Conservation (phyloP, 2,329 filamentous ascomycete species). For the Acephala macrosclerotiorum region DNA sequence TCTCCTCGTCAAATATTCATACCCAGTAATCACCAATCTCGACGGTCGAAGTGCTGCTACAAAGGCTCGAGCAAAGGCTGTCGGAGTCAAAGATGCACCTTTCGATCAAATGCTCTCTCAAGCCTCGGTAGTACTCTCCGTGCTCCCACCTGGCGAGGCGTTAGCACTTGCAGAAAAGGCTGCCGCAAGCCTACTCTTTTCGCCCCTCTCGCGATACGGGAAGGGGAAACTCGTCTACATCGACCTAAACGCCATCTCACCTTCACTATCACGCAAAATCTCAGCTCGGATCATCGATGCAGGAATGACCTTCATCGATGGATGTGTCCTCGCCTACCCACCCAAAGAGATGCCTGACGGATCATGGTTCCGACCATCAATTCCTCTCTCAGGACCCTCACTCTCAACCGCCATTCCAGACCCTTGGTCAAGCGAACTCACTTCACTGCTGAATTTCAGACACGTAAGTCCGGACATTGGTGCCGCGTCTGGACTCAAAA, state of each 20-base stretch:
- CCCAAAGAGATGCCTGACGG: slow-evolving; percentile 42
- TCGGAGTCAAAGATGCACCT: slow-evolving; percentile 57
- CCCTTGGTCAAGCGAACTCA: slow-evolving; percentile 43
- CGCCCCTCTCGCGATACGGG: slow-evolving; percentile 34
- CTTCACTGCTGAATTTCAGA: slow-evolving; percentile 53
- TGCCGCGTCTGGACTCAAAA: slow-evolving; percentile 65
- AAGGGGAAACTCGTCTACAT: slow-evolving; percentile 56
- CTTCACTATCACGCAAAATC: slow-evolving; percentile 55
- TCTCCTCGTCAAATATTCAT: slow-evolving; percentile 59
- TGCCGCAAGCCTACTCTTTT: slow-evolving; percentile 48
- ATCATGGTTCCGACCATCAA: slow-evolving; percentile 41
- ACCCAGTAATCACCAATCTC: slow-evolving; percentile 61
- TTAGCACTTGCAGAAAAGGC: slow-evolving; percentile 63
- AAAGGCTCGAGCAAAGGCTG: slow-evolving; percentile 12
- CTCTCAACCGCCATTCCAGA: slow-evolving; percentile 42
- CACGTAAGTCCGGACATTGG: slow-evolving; percentile 57
- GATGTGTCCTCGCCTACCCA: slow-evolving; percentile 62
- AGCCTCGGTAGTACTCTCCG: slow-evolving; percentile 65
- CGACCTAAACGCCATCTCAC: slow-evolving; percentile 70
- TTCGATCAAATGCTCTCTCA: slow-evolving; percentile 52
- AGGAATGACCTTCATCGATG: slow-evolving; percentile 56
- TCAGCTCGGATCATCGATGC: slow-evolving; percentile 43
- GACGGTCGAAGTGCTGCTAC: slow-evolving; percentile 51
- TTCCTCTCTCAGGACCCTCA: slow-evolving; percentile 54
- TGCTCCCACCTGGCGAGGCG: slow-evolving; percentile 71